Evolutionary conservation across 257 asterid species (phyloP).

Genomic region (Primulina huaijiensis): DNA sequence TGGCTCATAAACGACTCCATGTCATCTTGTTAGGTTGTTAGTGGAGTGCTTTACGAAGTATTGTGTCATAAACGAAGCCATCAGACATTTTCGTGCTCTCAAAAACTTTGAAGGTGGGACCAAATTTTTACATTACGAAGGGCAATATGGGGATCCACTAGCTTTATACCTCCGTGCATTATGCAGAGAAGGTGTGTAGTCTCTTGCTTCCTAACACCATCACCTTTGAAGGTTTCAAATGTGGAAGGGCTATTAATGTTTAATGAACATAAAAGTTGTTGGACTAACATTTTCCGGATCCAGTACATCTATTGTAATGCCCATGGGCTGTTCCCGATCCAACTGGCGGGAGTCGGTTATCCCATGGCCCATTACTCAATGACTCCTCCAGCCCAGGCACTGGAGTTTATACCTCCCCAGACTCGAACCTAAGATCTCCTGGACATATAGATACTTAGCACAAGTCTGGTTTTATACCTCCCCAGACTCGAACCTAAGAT

Average conservation of each 20-base stretch:
- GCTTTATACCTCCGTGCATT: constrained; percentile 91
- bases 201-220: constrained; percentile 5
- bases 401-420: no score
- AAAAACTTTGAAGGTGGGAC: constrained; percentile 80
- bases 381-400: no score
- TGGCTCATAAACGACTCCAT: constrained; percentile 19
- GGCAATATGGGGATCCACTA: constrained; percentile 93
- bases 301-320: no score
- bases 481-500: no score
- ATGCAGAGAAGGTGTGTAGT: constrained; percentile 80
- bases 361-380: no score
- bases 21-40: constrained; percentile 58
- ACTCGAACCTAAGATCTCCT: no score
- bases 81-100: constrained; percentile 92
- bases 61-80: constrained; percentile 87
- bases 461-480: no score
- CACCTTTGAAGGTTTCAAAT: background rate
- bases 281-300: background rate
- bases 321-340: no score
- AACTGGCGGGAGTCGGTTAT: no score
- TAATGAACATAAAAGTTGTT: background rate
- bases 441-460: no score
- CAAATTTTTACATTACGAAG: constrained; percentile 58
- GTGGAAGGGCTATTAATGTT: background rate
- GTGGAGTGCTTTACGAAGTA: constrained; percentile 97